Evolutionary conservation across 1,284 basidiomycete genomes (phyloP), one percentile per base, ranked within the genome.

Genomic region (Gomphus sp.): DNA sequence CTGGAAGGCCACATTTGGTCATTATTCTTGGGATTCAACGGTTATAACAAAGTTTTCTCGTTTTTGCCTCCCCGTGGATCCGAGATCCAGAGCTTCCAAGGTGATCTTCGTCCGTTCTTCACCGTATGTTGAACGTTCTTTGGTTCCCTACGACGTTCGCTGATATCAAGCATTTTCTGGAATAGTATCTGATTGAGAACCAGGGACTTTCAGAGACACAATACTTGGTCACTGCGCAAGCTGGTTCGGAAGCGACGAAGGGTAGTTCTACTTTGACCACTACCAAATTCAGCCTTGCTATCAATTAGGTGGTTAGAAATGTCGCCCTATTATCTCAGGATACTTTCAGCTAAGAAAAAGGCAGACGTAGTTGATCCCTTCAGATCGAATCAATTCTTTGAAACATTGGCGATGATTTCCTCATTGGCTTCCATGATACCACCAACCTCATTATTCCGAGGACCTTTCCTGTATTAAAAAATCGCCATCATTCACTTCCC

Each of bases 11-110:
- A 76, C 56, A 73, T 73, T 4, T 86, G 85, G 80, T 73, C 84
- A 66, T 63, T 87, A 52, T 84, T 82, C 71, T 70, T 56, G 37
- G 84, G 84, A 22, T 75, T 71, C 25, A 87, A 86, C 65, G 80
- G 80, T 47, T 66, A 74, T 18, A 86, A 85, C 70, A 69, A 74
- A 14, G 85, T 86, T 4, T 85, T 75, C 68, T 85, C 84, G 3
- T 87, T 84, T 78, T 72, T 86, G 25, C 78, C 78, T 12, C 69
- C 72, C 2, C 70, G 68, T 60, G 77, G 76, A 0, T 51, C 69
- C 10, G 28, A 28, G 28, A 70, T 83, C 64, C 72, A 70, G 3
- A 75, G 68, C 65, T 86, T 86, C 71, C 78, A 70, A 37, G 79
- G 73, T 1, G 83, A 87, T 85, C 49, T 78, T 77, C 59, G 44